Evolutionary conservation across 139 green algal species (phyloP).

Genomic region (Diplosphaera chodatii): DNA sequence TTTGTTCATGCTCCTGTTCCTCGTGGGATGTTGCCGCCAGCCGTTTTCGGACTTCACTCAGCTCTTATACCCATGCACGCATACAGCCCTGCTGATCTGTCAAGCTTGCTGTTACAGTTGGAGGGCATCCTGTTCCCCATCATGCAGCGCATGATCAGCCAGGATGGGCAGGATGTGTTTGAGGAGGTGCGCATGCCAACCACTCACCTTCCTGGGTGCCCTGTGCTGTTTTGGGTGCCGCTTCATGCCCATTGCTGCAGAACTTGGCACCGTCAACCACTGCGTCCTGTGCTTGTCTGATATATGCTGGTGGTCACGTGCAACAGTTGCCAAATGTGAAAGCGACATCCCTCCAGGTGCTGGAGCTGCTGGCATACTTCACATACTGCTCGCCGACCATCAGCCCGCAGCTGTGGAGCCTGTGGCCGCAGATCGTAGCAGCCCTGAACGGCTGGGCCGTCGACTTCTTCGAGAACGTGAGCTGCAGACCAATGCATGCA

Average conservation of each 20-base stretch:
- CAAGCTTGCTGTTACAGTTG: no score
- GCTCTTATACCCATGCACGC: no score
- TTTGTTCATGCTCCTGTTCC: no score
- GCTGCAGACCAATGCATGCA: no score
- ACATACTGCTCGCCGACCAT: constrained; percentile 82
- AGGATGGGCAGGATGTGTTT: constrained; percentile 80
- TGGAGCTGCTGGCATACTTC: constrained; percentile 89
- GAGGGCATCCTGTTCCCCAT: constrained; percentile 85
- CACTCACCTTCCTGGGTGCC: not conserved
- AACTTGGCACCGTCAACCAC: no score
- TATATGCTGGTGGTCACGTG: no score
- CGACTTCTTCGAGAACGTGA: constrained; percentile 83
- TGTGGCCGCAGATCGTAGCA: constrained; percentile 76
- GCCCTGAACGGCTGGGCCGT: constrained; percentile 74
- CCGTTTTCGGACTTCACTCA: no score
- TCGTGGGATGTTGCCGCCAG: no score
- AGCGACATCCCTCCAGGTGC: constrained; percentile 1
- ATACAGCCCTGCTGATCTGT: no score
- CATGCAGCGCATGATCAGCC: constrained; percentile 60
- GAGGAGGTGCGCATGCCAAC: constrained; percentile 66
- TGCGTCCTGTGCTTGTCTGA: no score
- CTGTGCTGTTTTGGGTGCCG: not conserved
- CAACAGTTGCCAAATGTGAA: no score
- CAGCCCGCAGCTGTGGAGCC: constrained; percentile 72
- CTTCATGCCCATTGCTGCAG: no score